These are phyloP conservation scores for Hymenoscyphus occultus DNA, from an alignment of 2,329 filamentous ascomycete species.

Conservation along the genomic window DNA sequence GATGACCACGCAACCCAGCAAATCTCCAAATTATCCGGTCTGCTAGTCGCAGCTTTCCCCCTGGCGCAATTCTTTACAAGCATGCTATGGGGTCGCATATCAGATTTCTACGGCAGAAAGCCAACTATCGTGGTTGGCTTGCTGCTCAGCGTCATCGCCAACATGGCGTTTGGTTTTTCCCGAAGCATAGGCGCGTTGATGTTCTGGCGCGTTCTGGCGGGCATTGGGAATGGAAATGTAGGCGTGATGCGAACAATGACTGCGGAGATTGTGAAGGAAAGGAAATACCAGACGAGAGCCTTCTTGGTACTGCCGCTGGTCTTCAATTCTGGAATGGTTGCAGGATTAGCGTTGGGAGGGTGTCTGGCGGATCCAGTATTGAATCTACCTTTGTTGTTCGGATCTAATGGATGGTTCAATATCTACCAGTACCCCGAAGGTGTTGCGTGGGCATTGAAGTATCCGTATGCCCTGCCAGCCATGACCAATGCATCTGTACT, in stretches of 20 bases:
- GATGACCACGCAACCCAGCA: conserved; percentile 42
- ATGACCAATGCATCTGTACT: conserved; percentile 36
- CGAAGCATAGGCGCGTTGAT: conserved; percentile 56
- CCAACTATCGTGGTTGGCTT: conserved; percentile 75
- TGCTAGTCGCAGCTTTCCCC: conserved; percentile 76
- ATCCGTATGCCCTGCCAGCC: conserved; percentile 44
- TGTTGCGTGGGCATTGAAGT: conserved; percentile 40
- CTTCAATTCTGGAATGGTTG: conserved; percentile 54
- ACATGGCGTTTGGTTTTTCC: conserved; percentile 68
- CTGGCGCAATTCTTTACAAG: conserved; percentile 80
- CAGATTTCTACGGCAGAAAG: conserved; percentile 69
- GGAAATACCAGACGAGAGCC: conserved; percentile 63
- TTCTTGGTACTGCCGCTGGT: conserved; percentile 53
- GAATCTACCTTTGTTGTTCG: conserved; percentile 42
- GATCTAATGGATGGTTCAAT: conserved; percentile 39
- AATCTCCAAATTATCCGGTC: conserved; percentile 68
- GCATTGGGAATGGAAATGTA: conserved; percentile 71
- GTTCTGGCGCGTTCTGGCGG: conserved; percentile 67
- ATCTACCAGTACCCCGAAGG: conserved; percentile 35
- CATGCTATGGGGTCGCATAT: conserved; percentile 75
- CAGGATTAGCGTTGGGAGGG: conserved; percentile 37
- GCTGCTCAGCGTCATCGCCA: conserved; percentile 52
- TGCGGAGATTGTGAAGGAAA: conserved; percentile 66
- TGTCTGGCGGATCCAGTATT: conserved; percentile 42
- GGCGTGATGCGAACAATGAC: conserved; percentile 74